phyloP scores from a whole-genome alignment of 176 grass and related monocot species.

The Hyparrhenia diplandra region DNA sequence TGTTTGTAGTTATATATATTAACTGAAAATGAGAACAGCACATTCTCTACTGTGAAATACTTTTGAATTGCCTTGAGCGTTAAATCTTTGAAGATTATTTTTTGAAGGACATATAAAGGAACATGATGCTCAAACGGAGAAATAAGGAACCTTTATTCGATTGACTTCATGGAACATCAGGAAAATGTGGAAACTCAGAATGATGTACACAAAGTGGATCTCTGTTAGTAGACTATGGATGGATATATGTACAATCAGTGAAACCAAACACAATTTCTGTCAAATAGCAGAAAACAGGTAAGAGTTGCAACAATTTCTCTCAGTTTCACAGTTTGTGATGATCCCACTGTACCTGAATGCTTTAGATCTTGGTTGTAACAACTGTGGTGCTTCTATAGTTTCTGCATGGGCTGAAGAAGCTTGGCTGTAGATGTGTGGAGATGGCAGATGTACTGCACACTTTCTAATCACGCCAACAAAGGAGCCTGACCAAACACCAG shows the following conservation, averaged over 20 bases:
- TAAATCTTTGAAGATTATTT: background rate
- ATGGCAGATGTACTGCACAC: background rate
- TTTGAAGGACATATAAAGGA: background rate
- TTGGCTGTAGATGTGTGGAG: background rate
- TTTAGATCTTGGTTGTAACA: slow-evolving; percentile 13
- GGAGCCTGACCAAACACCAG: slow-evolving; percentile 44
- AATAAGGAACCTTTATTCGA: background rate
- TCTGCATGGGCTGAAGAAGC: background rate
- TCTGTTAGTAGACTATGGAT: background rate
- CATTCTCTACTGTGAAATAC: slow-evolving; percentile 10
- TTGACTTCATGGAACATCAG: background rate
- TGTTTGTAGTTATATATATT: background rate
- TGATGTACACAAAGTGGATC: background rate
- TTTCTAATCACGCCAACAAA: slow-evolving; percentile 54
- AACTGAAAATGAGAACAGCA: background rate
- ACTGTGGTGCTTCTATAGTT: background rate
- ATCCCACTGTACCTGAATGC: slow-evolving; percentile 4
- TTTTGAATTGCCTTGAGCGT: background rate
- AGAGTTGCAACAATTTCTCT: slow-evolving; percentile 10
- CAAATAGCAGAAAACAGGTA: background rate
- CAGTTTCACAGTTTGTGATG: slow-evolving; percentile 9
- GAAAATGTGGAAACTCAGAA: background rate
- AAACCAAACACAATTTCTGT: background rate
- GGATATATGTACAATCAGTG: slow-evolving; percentile 2
- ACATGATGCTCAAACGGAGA: background rate